phyloP scores from a whole-genome alignment of 2,329 filamentous ascomycete species.

The Botryosphaeria dothidea region DNA sequence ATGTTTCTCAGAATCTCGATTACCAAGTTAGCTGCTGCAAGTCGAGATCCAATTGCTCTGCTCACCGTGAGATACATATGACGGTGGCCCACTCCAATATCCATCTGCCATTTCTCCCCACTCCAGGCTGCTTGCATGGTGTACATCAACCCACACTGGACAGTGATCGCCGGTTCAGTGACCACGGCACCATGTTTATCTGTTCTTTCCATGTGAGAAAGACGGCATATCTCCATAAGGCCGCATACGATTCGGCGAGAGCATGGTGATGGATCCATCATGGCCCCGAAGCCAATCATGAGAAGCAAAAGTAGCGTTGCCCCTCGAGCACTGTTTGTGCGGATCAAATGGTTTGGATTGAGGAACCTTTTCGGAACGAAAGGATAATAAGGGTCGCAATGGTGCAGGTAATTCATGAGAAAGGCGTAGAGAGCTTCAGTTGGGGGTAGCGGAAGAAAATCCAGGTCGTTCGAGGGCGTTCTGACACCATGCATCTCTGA shows the following conservation, averaged over 20 bases:
- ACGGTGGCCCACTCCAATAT: slow-evolving; percentile 27
- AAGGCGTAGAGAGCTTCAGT: neutral
- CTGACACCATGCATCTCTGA: neutral
- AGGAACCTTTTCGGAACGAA: neutral
- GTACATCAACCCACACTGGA: slow-evolving; percentile 57
- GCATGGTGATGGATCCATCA: neutral
- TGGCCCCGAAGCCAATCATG: slow-evolving; percentile 7
- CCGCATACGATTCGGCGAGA: slow-evolving; percentile 11
- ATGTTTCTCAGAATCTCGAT: neutral
- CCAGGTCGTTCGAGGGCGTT: neutral
- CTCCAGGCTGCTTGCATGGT: slow-evolving; percentile 60
- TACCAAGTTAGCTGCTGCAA: neutral
- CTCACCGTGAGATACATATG: slow-evolving; percentile 45
- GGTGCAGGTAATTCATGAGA: neutral
- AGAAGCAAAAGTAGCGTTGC: slow-evolving; percentile 1
- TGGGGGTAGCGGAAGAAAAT: slow-evolving; percentile 14
- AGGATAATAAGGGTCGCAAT: neutral
- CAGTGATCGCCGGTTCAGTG: slow-evolving; percentile 22
- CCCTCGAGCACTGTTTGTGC: neutral
- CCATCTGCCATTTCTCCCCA: slow-evolving; percentile 64
- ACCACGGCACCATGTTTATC: neutral
- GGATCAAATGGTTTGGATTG: neutral
- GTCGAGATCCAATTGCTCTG: slow-evolving; percentile 23
- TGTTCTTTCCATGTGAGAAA: neutral
- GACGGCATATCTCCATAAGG: slow-evolving; percentile 11